Conservation (phyloP, 2,329 filamentous ascomycete genomes). For the Phialemoniopsis sp. region DNA sequence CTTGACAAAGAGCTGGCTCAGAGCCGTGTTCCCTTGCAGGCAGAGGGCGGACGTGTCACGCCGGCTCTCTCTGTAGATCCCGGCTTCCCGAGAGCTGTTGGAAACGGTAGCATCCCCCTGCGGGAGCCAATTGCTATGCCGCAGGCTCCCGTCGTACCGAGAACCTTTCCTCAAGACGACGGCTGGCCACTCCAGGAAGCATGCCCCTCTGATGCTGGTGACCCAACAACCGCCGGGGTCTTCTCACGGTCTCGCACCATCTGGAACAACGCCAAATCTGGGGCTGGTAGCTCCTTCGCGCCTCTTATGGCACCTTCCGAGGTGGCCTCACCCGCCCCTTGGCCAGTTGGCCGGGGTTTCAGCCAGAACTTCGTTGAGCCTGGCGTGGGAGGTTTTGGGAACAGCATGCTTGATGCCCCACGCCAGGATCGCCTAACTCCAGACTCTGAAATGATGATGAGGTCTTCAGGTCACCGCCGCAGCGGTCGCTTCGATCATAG, state of each 20-base stretch:
- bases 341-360: slow-evolving; percentile 38
- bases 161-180: slow-evolving; percentile 31
- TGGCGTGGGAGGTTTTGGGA: slow-evolving; percentile 22
- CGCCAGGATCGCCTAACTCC: slow-evolving; percentile 41
- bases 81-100: slow-evolving; percentile 18
- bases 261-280: slow-evolving; percentile 47
- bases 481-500: slow-evolving; percentile 41
- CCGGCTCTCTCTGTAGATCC: slow-evolving; percentile 36
- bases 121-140: slow-evolving; percentile 22
- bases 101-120: slow-evolving; percentile 11
- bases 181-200: slow-evolving; percentile 54
- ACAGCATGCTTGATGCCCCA: slow-evolving; percentile 31
- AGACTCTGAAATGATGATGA: slow-evolving; percentile 43
- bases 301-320: slow-evolving; percentile 21
- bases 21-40: slow-evolving; percentile 1
- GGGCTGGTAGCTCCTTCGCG: slow-evolving; percentile 21
- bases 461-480: slow-evolving; percentile 37
- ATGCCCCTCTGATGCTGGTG: slow-evolving; percentile 51
- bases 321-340: slow-evolving; percentile 33
- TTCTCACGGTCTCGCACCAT: slow-evolving; percentile 52
- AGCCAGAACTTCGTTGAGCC: slow-evolving; percentile 36
- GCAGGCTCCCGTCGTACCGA: slow-evolving; percentile 7
- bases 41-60: slow-evolving; percentile 52
- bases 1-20: slow-evolving; percentile 65
- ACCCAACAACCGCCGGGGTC: slow-evolving; percentile 44